Conservation (phyloP, 1,284 basidiomycete genomes). For the Irpex lacteus region DNA sequence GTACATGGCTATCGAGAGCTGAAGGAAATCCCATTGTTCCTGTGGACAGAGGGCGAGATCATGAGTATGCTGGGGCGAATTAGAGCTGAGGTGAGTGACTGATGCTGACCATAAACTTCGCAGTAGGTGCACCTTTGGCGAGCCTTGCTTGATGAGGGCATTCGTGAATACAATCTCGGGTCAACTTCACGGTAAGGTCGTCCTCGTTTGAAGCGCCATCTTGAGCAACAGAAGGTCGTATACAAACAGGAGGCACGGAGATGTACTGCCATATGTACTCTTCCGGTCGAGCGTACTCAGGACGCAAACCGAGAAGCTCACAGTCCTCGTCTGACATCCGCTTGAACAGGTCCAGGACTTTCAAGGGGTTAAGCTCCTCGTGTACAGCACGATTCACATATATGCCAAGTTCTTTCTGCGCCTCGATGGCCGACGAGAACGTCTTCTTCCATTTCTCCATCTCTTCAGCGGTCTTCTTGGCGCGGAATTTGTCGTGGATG, state of each 20-base stretch:
- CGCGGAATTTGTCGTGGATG: conserved; percentile 96
- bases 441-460: conserved; percentile 87
- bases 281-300: conserved; percentile 90
- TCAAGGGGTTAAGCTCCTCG: conserved; percentile 94
- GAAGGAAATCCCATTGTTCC: conserved; percentile 99
- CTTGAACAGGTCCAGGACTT: conserved; percentile 91
- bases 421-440: conserved; percentile 81
- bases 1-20: conserved; percentile 95
- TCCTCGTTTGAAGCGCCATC: conserved; percentile 98
- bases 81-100: conserved; percentile 3
- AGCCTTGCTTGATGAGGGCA: conserved; percentile 88
- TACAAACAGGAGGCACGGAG: conserved; percentile 97
- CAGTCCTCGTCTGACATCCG: conserved; percentile 96
- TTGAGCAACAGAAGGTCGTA: conserved; percentile 95
- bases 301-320: conserved; percentile 90
- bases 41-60: conserved; percentile 26
- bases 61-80: conserved; percentile 12
- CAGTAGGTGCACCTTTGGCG: conserved; percentile 83
- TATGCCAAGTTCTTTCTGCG: conserved; percentile 83
- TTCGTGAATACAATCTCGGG: conserved; percentile 96
- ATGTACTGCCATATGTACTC: conserved; percentile 99
- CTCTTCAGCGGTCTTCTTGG: conserved; percentile 91
- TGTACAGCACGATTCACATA: conserved; percentile 88
- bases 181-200: conserved; percentile 95
- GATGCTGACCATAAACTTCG: conserved; percentile 78